Percentiles rank a stretch among this genome's conserved stretches.
Conservation (phyloP, 2,329 filamentous ascomycete genomes). For the Stylonectria norvegica region DNA sequence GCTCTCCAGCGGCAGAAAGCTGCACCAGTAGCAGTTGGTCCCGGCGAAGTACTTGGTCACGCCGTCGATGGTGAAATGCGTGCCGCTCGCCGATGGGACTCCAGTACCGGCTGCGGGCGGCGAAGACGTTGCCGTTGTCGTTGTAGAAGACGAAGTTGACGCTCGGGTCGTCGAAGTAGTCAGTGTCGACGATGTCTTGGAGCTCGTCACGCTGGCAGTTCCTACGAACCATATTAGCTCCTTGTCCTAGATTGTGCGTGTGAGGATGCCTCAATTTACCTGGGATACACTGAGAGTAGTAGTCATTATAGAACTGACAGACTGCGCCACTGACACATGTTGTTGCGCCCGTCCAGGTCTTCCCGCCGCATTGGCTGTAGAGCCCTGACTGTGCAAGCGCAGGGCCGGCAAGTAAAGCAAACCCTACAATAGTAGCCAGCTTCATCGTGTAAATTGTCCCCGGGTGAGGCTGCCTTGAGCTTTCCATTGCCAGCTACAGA, state of each 20-base stretch:
- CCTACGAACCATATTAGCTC: conserved; percentile 1
- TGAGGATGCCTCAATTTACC: too few species aligned
- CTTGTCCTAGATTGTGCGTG: too few species aligned
- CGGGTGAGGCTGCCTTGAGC: too few species aligned
- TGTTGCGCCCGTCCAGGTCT: conserved; percentile 5
- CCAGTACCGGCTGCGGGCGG: conserved; percentile 8
- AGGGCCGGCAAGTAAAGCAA: conserved; percentile 3
- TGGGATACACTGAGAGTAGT: conserved; percentile 13
- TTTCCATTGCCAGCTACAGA: too few species aligned
- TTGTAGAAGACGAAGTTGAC: background rate
- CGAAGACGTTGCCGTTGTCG: conserved; percentile 10
- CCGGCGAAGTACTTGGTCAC: conserved; percentile 48
- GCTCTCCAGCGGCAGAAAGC: conserved; percentile 49
- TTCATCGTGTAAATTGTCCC: conserved; percentile 4
- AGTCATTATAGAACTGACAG: conserved; percentile 10
- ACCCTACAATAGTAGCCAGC: background rate
- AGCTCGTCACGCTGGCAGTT: background rate
- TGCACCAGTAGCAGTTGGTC: conserved; percentile 57
- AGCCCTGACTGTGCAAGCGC: conserved; percentile 8
- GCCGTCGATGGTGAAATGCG: conserved; percentile 42
- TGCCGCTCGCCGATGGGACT: conserved; percentile 25
- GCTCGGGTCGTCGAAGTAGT: too few species aligned
- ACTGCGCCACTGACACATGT: conserved; percentile 9
- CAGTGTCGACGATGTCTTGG: too few species aligned
- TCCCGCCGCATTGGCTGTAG: conserved; percentile 12